phyloP scores from a whole-genome alignment of 805 yeast genomes.

The Kuraishia capsulata region DNA sequence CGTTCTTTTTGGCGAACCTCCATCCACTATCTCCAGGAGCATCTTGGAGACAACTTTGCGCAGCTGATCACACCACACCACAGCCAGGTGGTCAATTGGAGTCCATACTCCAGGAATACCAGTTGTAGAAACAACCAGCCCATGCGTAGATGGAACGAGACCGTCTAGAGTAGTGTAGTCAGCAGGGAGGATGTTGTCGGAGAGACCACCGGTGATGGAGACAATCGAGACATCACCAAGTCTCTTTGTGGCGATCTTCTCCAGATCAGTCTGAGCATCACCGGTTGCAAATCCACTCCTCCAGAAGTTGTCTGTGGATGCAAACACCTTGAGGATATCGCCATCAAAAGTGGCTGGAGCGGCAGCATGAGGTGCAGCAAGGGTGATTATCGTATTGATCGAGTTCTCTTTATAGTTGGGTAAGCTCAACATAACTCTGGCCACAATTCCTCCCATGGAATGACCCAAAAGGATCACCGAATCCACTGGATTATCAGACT shows the following conservation, averaged over 20 bases:
- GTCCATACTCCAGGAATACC: constrained; percentile 92
- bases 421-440: constrained; percentile 73
- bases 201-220: constrained; percentile 83
- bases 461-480: constrained; percentile 82
- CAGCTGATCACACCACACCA: constrained; percentile 93
- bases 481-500: constrained; percentile 16
- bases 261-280: constrained; percentile 11
- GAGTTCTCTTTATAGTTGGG: constrained; percentile 67
- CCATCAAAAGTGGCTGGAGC: constrained; percentile 94
- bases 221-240: constrained; percentile 55
- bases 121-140: constrained; percentile 75
- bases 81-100: constrained; percentile 87
- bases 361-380: constrained; percentile 87
- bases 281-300: constrained; percentile 38
- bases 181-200: constrained; percentile 77
- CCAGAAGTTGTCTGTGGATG: constrained; percentile 77
- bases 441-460: constrained; percentile 97
- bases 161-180: constrained; percentile 76
- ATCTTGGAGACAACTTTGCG: constrained; percentile 53
- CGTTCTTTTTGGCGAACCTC: constrained; percentile 36
- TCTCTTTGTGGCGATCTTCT: constrained; percentile 32
- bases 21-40: constrained; percentile 53
- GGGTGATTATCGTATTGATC: constrained; percentile 74
- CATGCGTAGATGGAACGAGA: constrained; percentile 63
- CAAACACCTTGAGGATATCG: constrained; percentile 67